Base-by-base conservation (phyloP, 257 asterid species). In the Paulownia fortunei region DNA sequence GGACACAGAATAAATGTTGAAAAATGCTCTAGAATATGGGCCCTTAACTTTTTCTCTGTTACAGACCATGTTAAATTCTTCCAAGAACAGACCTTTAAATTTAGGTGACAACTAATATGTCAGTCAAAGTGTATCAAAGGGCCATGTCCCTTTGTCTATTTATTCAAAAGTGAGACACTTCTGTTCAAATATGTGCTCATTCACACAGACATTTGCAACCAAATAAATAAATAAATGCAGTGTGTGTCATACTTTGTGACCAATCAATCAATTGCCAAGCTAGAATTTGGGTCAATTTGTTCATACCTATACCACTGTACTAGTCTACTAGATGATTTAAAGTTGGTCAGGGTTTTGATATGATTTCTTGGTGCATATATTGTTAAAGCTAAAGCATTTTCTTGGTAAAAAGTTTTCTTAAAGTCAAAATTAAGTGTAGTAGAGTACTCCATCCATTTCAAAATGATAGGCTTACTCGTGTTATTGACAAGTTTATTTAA, bases 91-190 rank as follows among this genome's bases (percentile, higher is more conserved):
- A 58, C 13, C 21, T 34, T 78, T 60, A 21, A 49, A 72, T 73
- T 42, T 24, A 56, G 41, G 51, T 26, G 4, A 65, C 39, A 69
- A 46, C 44, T 70, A 30, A 8, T 34, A 34, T 70, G 66, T 34
- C 76, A 58, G 80, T 80, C 84, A 61, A 76, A 68, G 46, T 69
- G 67, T 42, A 30, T 19, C 8, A 41, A 46, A 6, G 44, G 64
- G 69, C 60, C 70, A n/a, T 65, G 72, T 78, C 74, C 27, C n/a
- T n/a, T 58, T 61, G 11, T 73, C 58, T 19, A 21, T 79, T 55
- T 64, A 46, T 76, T 76, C 63, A 44, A 27, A 84, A 69, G 75
- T 37, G 77, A 26, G 51, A 68, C 69, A 41, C 27, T 64, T 42
- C 27, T 63, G 16, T 54, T 66, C 55, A 51, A 36, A 36, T 10